Evolutionary conservation across 352 stramenopile species (phyloP).

Genomic region (Pythium graminicola): DNA sequence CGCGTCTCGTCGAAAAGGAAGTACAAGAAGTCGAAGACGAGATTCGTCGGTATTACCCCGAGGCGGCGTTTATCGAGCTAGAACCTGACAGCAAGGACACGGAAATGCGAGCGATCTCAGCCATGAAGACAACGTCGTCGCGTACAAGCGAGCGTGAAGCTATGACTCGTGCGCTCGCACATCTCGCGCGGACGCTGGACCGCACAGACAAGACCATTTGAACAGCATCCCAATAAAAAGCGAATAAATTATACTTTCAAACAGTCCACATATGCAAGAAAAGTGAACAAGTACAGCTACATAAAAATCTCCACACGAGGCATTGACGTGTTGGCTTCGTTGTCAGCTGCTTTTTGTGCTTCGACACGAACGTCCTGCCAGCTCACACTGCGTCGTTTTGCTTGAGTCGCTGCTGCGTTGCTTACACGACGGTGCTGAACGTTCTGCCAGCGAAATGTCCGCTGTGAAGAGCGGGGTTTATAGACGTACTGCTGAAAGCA

Average conservation of each 20-base stretch:
- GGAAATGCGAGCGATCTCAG: constrained; percentile 78
- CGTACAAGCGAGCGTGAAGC: constrained; percentile 81
- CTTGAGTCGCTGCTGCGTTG: constrained; percentile 1
- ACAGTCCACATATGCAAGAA: background rate
- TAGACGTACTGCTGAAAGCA: constrained; percentile 34
- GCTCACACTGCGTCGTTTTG: constrained; percentile 26
- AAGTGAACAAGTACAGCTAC: constrained; percentile 4
- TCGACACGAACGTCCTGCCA: constrained; percentile 26
- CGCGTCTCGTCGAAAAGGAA: constrained; percentile 93
- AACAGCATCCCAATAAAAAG: background rate
- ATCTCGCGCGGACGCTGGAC: constrained; percentile 71
- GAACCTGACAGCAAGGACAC: constrained; percentile 93
- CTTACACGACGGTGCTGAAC: background rate
- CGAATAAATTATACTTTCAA: constrained; percentile 20
- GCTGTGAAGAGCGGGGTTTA: background rate
- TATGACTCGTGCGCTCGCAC: constrained; percentile 68
- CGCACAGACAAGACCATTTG: constrained; percentile 18
- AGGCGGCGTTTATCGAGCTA: constrained; percentile 96
- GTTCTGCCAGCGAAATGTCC: constrained; percentile 13
- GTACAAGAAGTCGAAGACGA: constrained; percentile 94
- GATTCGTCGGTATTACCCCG: constrained; percentile 90
- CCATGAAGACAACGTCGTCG: constrained; percentile 74
- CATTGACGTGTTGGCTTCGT: background rate
- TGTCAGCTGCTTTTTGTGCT: background rate
- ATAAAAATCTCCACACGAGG: constrained; percentile 18